These are phyloP conservation scores for Plasmodium chabaudi DNA, from an alignment of 169 alveolate genomes.

Conservation along the genomic window DNA sequence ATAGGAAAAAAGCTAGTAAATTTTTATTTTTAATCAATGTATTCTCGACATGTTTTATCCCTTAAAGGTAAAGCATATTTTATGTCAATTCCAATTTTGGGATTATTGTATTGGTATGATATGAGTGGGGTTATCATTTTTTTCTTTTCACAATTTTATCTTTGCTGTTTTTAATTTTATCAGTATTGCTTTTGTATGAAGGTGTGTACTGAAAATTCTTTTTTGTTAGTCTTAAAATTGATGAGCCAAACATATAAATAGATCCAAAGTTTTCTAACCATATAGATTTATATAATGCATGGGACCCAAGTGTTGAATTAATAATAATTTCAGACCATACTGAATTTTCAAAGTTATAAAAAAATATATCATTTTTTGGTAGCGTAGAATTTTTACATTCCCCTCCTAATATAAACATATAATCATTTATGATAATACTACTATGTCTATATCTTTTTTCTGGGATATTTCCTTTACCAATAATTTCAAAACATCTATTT, in stretches of 20 bases:
- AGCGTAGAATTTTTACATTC: constrained; percentile 57
- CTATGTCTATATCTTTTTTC: constrained; percentile 76
- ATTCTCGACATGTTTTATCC: no score
- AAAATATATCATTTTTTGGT: constrained; percentile 68
- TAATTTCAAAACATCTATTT: constrained; percentile 60
- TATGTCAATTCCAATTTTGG: no score
- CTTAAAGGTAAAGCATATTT: no score
- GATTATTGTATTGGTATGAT: no score
- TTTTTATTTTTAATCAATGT: no score
- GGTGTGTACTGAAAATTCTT: constrained; percentile 73
- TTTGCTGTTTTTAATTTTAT: background rate
- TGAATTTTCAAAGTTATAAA: constrained; percentile 61
- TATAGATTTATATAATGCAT: constrained; percentile 51
- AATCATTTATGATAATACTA: constrained; percentile 58
- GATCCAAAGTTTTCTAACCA: constrained; percentile 76
- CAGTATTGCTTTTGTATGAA: constrained; percentile 31
- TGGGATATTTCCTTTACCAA: constrained; percentile 62
- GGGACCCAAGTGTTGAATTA: constrained; percentile 33
- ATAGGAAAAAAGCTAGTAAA: no score
- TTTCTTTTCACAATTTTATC: background rate
- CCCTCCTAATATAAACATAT: constrained; percentile 73
- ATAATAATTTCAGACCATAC: constrained; percentile 74
- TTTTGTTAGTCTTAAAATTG: constrained; percentile 63
- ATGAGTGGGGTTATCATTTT: background rate
- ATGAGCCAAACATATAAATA: constrained; percentile 72